A percentile compares a stretch with the other conserved stretches of the same genome.
phyloP scores from a whole-genome alignment of 768 basidiomycete genomes.

The Boletus huronensis region DNA sequence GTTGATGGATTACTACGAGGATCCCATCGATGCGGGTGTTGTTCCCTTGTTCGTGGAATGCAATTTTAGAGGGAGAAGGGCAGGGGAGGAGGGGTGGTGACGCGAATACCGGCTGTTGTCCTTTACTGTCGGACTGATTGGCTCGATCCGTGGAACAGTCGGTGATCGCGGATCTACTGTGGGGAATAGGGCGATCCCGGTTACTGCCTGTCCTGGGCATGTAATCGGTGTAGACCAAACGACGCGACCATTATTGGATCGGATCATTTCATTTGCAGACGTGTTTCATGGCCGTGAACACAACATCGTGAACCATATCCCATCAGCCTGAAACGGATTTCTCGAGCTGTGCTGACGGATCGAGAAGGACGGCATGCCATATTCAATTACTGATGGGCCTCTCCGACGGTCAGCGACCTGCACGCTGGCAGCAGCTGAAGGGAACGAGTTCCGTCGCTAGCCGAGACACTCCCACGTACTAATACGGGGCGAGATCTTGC shows the following conservation, averaged over 20 bases:
- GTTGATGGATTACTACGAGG: constrained; percentile 68
- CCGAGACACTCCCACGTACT: not conserved
- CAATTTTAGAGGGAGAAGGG: constrained; percentile 57
- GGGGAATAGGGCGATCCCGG: not conserved
- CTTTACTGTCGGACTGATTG: not conserved
- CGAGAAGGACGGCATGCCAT: too few relatives aligned
- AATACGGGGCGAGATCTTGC: not conserved
- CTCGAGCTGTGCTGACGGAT: not conserved
- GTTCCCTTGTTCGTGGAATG: constrained; percentile 72
- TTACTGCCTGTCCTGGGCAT: not conserved
- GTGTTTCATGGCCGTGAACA: too few relatives aligned
- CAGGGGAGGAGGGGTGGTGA: constrained; percentile 43
- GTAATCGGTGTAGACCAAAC: not conserved
- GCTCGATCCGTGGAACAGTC: not conserved
- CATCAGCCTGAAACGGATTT: too few relatives aligned
- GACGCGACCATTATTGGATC: too few relatives aligned
- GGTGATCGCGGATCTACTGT: not conserved
- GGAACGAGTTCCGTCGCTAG: not conserved
- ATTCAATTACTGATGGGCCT: too few relatives aligned
- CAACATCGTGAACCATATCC: too few relatives aligned
- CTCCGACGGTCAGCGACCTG: too few relatives aligned
- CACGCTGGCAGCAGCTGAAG: not conserved
- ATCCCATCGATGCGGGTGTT: constrained; percentile 50
- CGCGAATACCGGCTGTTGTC: not conserved
- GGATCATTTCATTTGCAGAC: too few relatives aligned